phyloP scores from a whole-genome alignment of 2,329 filamentous ascomycete genomes.

The Aspergillus floridensis region DNA sequence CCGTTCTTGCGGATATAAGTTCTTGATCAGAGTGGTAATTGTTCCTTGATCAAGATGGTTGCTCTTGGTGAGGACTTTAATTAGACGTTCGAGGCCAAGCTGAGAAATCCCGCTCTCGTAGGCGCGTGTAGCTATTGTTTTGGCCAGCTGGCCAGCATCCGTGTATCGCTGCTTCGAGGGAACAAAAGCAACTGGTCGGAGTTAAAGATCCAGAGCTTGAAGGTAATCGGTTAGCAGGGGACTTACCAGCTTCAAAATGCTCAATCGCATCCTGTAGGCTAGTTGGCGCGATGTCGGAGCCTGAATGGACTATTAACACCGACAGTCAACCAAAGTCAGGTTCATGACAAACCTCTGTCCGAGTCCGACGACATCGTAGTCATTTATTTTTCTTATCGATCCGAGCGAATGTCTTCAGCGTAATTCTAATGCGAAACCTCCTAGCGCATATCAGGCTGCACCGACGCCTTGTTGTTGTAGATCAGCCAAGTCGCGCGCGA shows the following conservation, averaged over 20 bases:
- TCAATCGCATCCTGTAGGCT: constrained; percentile 35
- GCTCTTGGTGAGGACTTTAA: constrained; percentile 65
- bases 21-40: constrained; percentile 65
- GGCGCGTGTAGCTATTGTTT: constrained; percentile 60
- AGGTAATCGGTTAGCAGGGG: too few relatives aligned
- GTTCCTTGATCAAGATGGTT: constrained; percentile 74
- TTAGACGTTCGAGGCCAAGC: constrained; percentile 58
- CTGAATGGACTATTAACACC: constrained; percentile 5
- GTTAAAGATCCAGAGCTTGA: background rate
- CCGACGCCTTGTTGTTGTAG: background rate
- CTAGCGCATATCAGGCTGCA: background rate
- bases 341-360: constrained; percentile 17
- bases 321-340: background rate
- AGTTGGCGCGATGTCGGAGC: constrained; percentile 18
- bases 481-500: background rate
- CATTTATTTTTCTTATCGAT: background rate
- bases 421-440: too few relatives aligned
- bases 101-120: constrained; percentile 68
- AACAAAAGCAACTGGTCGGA: constrained; percentile 34
- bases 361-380: constrained; percentile 19
- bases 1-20: constrained; percentile 69
- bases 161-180: constrained; percentile 65
- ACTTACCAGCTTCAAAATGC: constrained; percentile 38
- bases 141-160: constrained; percentile 62
- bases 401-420: background rate